A percentile compares a stretch with the other conserved stretches of the same genome.
Evolutionary conservation across 768 basidiomycete species (phyloP).

Genomic region (Cubamyces sp.): DNA sequence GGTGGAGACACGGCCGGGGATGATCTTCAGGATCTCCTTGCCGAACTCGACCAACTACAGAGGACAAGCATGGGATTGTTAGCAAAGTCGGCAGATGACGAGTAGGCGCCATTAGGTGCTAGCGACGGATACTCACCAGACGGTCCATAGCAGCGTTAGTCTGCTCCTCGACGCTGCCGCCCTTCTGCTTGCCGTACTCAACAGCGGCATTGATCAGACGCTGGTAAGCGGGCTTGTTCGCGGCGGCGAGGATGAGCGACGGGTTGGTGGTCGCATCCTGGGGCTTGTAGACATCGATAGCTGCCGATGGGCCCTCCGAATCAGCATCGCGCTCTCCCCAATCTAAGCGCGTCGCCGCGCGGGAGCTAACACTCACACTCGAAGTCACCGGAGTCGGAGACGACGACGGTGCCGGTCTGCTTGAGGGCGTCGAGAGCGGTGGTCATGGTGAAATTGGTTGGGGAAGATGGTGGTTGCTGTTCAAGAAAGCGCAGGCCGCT

Average conservation of each 20-base stretch:
- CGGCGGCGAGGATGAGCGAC: slow-evolving; percentile 90
- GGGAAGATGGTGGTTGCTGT: slow-evolving; percentile 17
- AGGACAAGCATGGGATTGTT: slow-evolving; percentile 3
- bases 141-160: slow-evolving; percentile 84
- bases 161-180: slow-evolving; percentile 76
- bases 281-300: slow-evolving; percentile 96
- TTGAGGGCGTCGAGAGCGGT: slow-evolving; percentile 86
- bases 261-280: slow-evolving; percentile 99
- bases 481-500: background rate
- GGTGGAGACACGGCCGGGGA: slow-evolving; percentile 98
- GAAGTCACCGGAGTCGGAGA: slow-evolving; percentile 97
- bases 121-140: slow-evolving; percentile 58
- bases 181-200: slow-evolving; percentile 76
- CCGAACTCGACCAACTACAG: slow-evolving; percentile 95
- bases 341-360: slow-evolving; percentile 14
- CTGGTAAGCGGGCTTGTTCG: slow-evolving; percentile 86
- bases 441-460: slow-evolving; percentile 52
- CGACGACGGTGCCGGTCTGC: slow-evolving; percentile 92
- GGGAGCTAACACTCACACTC: slow-evolving; percentile 53
- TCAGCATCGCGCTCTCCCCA: slow-evolving; percentile 20
- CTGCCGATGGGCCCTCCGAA: slow-evolving; percentile 44
- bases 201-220: slow-evolving; percentile 80
- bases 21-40: slow-evolving; percentile 90
- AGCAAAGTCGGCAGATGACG: slow-evolving; percentile 3
- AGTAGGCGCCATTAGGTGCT: background rate